phyloP scores from a whole-genome alignment of 305 asterid genomes.

The Caryopteris hybrid region DNA sequence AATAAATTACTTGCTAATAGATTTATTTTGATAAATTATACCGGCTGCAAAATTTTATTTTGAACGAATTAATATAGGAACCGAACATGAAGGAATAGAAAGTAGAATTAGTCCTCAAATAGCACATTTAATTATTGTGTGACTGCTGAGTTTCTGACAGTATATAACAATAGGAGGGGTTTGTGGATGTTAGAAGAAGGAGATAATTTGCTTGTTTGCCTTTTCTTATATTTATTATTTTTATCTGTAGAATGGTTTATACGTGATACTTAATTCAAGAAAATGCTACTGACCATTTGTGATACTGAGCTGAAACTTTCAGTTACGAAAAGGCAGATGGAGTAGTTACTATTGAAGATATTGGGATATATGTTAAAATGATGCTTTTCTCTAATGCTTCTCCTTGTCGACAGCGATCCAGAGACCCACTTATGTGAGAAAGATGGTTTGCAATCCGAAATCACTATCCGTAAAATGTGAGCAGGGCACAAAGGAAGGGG shows the following conservation, averaged over 20 bases:
- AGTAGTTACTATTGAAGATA: neutral
- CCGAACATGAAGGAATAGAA: too few species aligned
- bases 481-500: constrained; percentile 58
- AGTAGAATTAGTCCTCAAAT: neutral
- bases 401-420: constrained; percentile 38
- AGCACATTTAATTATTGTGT: neutral
- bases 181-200: neutral
- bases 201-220: neutral
- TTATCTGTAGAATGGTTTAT: neutral
- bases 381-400: neutral
- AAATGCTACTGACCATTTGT: neutral
- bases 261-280: too few species aligned
- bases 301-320: neutral
- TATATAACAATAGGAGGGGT: neutral
- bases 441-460: constrained; percentile 24
- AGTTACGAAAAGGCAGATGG: neutral
- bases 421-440: constrained; percentile 21
- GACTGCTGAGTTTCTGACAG: too few species aligned
- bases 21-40: too few species aligned
- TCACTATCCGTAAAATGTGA: constrained; percentile 54
- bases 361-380: too few species aligned
- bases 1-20: neutral
- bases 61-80: too few species aligned
- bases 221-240: too few species aligned
- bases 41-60: too few species aligned